Conservation (phyloP, 345 rosid genomes). For the Brassica napus region DNA sequence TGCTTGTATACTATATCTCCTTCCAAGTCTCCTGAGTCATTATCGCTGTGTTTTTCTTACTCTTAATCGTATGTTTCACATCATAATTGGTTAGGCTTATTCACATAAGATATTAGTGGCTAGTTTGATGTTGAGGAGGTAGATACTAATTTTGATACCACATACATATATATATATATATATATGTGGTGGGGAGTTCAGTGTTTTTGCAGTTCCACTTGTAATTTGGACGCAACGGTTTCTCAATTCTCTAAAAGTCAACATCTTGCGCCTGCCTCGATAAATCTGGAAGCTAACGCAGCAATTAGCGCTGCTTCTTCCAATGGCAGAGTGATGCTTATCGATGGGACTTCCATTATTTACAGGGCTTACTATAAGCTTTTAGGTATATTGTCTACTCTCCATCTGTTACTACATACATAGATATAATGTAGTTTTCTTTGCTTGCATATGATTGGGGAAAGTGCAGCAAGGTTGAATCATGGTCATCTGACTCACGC, state of each 20-base stretch:
- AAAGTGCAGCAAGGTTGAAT: conserved; percentile 73
- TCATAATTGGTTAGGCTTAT: background rate
- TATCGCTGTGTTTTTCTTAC: background rate
- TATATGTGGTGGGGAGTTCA: conserved; percentile 25
- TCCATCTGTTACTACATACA: background rate
- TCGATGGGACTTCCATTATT: conserved; percentile 91
- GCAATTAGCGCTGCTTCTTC: conserved; percentile 41
- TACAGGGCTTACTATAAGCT: conserved; percentile 97
- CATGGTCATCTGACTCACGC: conserved; percentile 86
- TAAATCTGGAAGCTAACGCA: conserved; percentile 39
- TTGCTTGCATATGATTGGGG: conserved; percentile 13
- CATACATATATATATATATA: no score
- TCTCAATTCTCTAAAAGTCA: conserved; percentile 44
- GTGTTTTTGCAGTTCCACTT: conserved; percentile 51
- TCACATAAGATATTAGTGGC: no score
- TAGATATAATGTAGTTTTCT: no score
- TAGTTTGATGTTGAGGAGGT: no score
- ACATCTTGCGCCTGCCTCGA: conserved; percentile 29
- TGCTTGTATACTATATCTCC: background rate
- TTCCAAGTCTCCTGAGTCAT: background rate
- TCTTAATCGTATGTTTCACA: background rate
- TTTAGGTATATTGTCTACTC: conserved; percentile 54
- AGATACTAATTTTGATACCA: no score
- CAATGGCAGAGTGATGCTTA: conserved; percentile 82
- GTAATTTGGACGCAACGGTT: conserved; percentile 31